Percentiles rank a stretch among this genome's conserved stretches.
These are phyloP conservation scores for Gossypium ekmanianum DNA, from an alignment of 345 rosid genomes.

Conservation along the genomic window DNA sequence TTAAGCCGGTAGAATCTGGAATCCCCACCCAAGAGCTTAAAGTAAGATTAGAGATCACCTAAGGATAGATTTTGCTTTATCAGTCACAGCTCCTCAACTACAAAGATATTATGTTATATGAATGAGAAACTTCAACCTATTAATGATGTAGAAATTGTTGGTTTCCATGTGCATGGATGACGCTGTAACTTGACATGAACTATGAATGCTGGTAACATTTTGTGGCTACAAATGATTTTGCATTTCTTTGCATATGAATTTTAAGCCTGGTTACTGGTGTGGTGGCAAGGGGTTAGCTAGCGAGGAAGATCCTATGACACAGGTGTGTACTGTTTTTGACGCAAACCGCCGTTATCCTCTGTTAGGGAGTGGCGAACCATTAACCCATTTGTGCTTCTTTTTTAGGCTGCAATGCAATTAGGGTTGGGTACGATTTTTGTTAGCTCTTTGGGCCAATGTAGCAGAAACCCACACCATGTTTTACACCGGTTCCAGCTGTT, in stretches of 20 bases:
- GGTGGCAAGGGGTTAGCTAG: conserved; percentile 8
- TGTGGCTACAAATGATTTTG: not conserved
- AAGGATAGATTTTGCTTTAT: not conserved
- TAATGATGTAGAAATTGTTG: conserved; percentile 6
- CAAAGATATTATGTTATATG: too few relatives aligned
- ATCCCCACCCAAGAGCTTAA: not conserved
- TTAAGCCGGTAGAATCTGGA: not conserved
- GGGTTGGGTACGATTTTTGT: not conserved
- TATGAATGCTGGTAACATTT: conserved; percentile 19
- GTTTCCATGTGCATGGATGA: conserved; percentile 30
- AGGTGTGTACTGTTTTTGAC: not conserved
- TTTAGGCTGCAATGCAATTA: not conserved
- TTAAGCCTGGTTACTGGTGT: not conserved
- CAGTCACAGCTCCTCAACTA: not conserved
- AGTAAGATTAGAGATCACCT: not conserved
- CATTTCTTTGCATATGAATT: not conserved
- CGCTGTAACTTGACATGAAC: conserved; percentile 6
- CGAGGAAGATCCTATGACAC: conserved; percentile 1
- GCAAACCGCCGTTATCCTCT: conserved; percentile 25
- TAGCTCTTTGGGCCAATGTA: not conserved
- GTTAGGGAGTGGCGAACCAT: conserved; percentile 14
- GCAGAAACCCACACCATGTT: not conserved
- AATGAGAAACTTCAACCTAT: not conserved
- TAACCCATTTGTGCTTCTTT: not conserved
- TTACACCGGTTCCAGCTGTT: not conserved